These are phyloP conservation scores for Plasmopara viticola DNA, from an alignment of 352 stramenopile genomes.

Conservation along the genomic window DNA sequence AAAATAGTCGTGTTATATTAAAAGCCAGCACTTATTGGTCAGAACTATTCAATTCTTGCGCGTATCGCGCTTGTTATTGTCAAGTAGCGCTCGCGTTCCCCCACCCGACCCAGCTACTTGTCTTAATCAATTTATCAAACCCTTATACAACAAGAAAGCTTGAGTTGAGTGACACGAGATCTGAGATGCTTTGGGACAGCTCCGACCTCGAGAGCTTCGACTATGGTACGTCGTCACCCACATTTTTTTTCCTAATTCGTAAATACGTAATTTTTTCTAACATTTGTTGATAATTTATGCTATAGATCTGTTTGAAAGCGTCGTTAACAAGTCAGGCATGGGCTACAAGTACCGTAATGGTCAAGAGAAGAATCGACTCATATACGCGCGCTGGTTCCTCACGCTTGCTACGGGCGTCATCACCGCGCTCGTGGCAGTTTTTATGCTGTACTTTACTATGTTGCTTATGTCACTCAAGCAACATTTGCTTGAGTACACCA, in stretches of 20 bases:
- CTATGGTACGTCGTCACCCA: slow-evolving; percentile 45
- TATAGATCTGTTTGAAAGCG: slow-evolving; percentile 78
- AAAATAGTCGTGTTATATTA: too few species aligned
- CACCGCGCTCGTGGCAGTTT: slow-evolving; percentile 69
- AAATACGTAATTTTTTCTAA: too few species aligned
- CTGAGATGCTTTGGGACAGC: slow-evolving; percentile 53
- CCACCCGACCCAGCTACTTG: too few species aligned
- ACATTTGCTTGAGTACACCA: slow-evolving; percentile 54
- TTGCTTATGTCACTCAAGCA: slow-evolving; percentile 65
- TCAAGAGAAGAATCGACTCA: slow-evolving; percentile 69
- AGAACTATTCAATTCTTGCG: slow-evolving; percentile 16
- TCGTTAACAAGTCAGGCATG: slow-evolving; percentile 84
- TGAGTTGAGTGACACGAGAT: too few species aligned
- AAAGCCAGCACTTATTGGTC: slow-evolving; percentile 5
- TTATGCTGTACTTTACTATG: slow-evolving; percentile 76
- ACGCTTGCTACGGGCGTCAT: slow-evolving; percentile 68
- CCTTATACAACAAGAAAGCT: too few species aligned
- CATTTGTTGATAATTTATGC: neutral
- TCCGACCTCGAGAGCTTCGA: slow-evolving; percentile 74
- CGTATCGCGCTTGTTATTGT: neutral
- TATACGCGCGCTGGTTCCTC: slow-evolving; percentile 79
- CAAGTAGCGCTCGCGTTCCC: neutral
- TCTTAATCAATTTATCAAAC: too few species aligned
- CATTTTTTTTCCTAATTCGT: neutral
- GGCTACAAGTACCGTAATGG: slow-evolving; percentile 76